Base-by-base conservation (phyloP, 345 rosid genomes). In the Pugionium dolabratum region DNA sequence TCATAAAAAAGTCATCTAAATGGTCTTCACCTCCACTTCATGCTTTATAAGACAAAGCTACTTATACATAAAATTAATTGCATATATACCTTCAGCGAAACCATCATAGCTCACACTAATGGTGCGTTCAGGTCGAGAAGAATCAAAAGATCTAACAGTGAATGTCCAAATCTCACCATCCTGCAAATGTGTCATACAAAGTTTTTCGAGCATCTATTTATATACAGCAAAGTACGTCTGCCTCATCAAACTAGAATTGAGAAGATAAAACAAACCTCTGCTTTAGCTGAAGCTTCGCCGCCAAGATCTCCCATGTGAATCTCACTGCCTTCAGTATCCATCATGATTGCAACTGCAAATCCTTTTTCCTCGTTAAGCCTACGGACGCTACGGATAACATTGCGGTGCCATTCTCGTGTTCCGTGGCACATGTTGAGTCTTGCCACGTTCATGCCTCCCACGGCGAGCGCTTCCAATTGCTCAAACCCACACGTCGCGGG, bases 321-420 rank as follows among this genome's bases (percentile, higher is more conserved):
- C 85, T 95, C 99, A 54, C 99, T 95, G 8, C 99, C 99, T 84
- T 95, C 98, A 26, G 99, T 95, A 46, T 95, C 99, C 99, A 95
- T 95, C 99, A 95, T 95, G 54, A 95, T 84, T 1, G 99, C 99
- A 35, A 95, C 99, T 0, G 99, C 97, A 54, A 73, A 91, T 0
- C 99, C 99, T 76, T 91, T 95, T 79, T 95, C 98, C 61, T 89
- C 96, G 62, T 95, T 95, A 69, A 95, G 81, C 70, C 78, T 81
- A 70, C 98, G 67, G 2, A 95, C 96, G 5, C 95, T 82, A 31
- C 87, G 85, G 44, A 95, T 89, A 37, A 95, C 96, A 6, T 42
- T 34, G 2, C 87, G 81, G 62, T 95, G 99, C 99, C 99, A 95
- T 54, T 91, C 98, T 1, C 87, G 86, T 0, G 95, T 83, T 1